Conservation (phyloP, 2,329 filamentous ascomycete genomes). For the Venturia asperata region DNA sequence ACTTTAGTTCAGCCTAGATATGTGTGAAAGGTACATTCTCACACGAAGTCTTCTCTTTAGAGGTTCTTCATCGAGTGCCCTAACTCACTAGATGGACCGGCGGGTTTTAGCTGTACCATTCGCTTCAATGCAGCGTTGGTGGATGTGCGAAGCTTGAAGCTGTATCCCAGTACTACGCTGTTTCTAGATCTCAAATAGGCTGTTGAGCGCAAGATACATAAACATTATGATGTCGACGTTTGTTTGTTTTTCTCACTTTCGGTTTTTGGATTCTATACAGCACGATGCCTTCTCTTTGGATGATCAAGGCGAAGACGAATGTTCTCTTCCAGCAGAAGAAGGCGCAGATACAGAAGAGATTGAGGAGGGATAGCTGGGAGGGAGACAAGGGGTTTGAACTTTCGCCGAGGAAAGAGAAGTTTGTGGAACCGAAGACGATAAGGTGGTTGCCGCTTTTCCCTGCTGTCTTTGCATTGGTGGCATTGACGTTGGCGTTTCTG, state of each 20-base stretch:
- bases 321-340: not conserved
- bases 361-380: not conserved
- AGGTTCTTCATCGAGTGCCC: not conserved
- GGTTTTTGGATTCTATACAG: not conserved
- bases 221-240: not conserved
- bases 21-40: not conserved
- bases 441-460: constrained; percentile 40
- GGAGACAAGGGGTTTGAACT: constrained; percentile 2
- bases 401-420: not conserved
- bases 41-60: not conserved
- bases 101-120: not conserved
- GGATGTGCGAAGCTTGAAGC: not conserved
- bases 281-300: constrained; percentile 13
- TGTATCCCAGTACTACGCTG: not conserved
- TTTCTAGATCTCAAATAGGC: constrained; percentile 1
- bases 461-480: constrained; percentile 43
- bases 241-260: no score
- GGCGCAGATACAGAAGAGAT: not conserved
- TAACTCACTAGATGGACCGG: not conserved
- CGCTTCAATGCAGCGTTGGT: not conserved
- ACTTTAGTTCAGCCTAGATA: not conserved
- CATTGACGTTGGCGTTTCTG: constrained; percentile 52
- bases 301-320: not conserved
- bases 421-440: not conserved
- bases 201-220: not conserved